These are phyloP conservation scores for Brassica cretica DNA, from an alignment of 345 rosid genomes.

Conservation along the genomic window DNA sequence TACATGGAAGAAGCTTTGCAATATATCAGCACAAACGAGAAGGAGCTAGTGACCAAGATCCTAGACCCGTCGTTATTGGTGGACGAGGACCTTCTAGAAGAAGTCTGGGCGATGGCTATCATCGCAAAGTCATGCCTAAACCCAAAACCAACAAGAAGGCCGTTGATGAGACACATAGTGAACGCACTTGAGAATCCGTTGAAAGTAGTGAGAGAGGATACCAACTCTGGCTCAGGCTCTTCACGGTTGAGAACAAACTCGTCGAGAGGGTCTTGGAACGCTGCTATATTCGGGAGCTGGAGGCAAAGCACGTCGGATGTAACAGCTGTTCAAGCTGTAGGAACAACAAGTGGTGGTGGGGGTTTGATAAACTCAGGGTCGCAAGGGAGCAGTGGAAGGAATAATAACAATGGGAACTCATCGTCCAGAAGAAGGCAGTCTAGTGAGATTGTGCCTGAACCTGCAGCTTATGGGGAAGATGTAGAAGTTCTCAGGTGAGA, in stretches of 20 bases:
- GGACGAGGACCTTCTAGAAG: conserved; percentile 92
- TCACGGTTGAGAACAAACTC: conserved; percentile 84
- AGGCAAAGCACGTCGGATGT: conserved; percentile 83
- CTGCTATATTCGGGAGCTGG: conserved; percentile 94
- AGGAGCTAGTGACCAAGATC: conserved; percentile 87
- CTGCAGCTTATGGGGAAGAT: conserved; percentile 49
- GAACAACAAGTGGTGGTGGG: conserved; percentile 50
- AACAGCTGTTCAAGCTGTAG: conserved; percentile 55
- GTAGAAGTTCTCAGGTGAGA: conserved; percentile 36
- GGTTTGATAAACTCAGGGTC: conserved; percentile 83
- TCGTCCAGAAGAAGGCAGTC: conserved; percentile 77
- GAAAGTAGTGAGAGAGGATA: conserved; percentile 88
- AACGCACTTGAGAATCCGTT: conserved; percentile 92
- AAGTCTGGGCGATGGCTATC: conserved; percentile 99
- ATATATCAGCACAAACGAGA: conserved; percentile 79
- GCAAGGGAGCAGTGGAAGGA: conserved; percentile 69
- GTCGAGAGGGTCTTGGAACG: conserved; percentile 92
- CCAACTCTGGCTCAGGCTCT: conserved; percentile 50
- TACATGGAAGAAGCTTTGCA: conserved; percentile 73
- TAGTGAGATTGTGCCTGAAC: conserved; percentile 89
- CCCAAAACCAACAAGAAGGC: conserved; percentile 88
- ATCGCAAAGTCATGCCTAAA: conserved; percentile 94
- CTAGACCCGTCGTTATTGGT: conserved; percentile 84
- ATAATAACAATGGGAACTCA: conserved; percentile 57
- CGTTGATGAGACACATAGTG: conserved; percentile 86